Evolutionary conservation across 164 flowering plant genomes (phyloP).

Genomic region (Nelumbo lutea): DNA sequence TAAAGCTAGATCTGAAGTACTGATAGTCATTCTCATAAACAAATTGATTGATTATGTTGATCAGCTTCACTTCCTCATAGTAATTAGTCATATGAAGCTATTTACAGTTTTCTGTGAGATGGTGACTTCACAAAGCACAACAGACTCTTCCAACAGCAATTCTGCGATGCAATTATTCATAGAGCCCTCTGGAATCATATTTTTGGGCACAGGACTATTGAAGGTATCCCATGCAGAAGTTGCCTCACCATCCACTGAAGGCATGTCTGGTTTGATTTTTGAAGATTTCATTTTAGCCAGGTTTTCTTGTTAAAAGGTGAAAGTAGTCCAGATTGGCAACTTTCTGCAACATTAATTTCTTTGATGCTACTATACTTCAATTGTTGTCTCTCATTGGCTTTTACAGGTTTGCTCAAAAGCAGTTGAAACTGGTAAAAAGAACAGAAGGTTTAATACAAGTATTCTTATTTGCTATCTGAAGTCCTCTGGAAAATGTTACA

Average conservation of each 20-base stretch:
- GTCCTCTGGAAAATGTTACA: constrained; percentile 44
- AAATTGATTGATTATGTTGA: no score
- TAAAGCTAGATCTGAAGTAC: no score
- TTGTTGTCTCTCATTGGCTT: constrained; percentile 4
- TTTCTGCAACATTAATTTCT: background rate
- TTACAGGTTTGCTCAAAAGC: constrained; percentile 85
- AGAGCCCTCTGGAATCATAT: constrained; percentile 69
- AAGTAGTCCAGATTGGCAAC: background rate
- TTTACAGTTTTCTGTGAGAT: constrained; percentile 1
- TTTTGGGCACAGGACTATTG: constrained; percentile 98
- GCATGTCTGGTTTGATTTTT: constrained; percentile 54
- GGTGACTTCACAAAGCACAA: constrained; percentile 12
- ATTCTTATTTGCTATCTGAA: constrained; percentile 59
- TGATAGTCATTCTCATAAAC: no score
- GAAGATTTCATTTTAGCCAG: background rate
- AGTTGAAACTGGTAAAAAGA: constrained; percentile 64
- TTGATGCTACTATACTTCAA: background rate
- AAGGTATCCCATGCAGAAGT: constrained; percentile 97
- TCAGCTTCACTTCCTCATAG: no score
- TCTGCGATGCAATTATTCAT: constrained; percentile 17
- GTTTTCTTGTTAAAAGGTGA: background rate
- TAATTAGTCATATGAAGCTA: no score
- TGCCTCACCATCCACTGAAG: constrained; percentile 87
- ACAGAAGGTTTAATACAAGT: constrained; percentile 88
- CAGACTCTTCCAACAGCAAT: constrained; percentile 37